Conservation (phyloP, 345 rosid species). For the Citrus maxima region DNA sequence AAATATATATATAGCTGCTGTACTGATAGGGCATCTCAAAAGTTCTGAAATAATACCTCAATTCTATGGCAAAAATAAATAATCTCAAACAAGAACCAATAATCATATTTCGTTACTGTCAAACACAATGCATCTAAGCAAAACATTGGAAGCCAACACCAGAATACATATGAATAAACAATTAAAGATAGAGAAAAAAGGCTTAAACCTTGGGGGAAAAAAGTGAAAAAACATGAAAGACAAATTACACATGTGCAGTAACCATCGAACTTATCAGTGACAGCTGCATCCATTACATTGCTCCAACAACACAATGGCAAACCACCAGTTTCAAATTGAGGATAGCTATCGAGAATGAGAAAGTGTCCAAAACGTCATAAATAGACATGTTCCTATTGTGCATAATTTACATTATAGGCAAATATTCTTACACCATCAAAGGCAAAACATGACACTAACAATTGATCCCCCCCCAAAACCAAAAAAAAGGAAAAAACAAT, state of each 20-base stretch:
- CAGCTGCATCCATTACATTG: no score
- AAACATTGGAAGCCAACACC: neutral
- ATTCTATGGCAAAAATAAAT: neutral
- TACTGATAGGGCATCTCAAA: neutral
- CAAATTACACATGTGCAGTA: no score
- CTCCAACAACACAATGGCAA: no score
- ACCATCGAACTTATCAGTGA: no score
- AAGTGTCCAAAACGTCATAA: neutral
- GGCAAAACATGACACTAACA: neutral
- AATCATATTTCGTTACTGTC: no score
- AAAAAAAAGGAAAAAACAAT: neutral
- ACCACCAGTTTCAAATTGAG: no score
- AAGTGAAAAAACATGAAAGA: no score
- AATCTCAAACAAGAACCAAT: neutral
- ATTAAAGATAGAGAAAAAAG: no score
- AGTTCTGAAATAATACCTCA: neutral
- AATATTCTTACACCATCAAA: neutral
- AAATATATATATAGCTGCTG: no score
- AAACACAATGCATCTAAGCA: neutral
- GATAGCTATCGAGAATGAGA: neutral
- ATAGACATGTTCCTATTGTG: neutral
- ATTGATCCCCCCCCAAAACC: neutral
- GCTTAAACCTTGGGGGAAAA: no score
- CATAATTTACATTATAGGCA: neutral
- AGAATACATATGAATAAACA: neutral